These are phyloP conservation scores for Solanum hybrid DNA, from an alignment of 305 asterid species.

Conservation along the genomic window DNA sequence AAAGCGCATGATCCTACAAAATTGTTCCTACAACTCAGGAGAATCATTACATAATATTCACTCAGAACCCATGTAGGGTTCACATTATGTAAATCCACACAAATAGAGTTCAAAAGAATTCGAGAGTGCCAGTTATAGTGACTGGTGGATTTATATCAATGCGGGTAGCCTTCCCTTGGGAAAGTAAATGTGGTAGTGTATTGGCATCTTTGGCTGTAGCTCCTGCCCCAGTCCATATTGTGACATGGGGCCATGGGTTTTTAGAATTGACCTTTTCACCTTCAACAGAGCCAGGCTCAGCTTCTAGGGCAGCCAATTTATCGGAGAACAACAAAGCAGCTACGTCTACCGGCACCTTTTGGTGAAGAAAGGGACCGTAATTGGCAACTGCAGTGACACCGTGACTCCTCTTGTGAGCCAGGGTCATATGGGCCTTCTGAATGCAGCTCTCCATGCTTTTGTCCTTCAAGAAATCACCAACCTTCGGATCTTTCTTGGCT, in stretches of 20 bases:
- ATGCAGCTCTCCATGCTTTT: constrained; percentile 49
- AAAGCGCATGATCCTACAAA: constrained; percentile 5
- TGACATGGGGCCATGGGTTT: constrained; percentile 86
- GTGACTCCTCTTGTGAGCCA: constrained; percentile 91
- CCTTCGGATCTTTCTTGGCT: constrained; percentile 43
- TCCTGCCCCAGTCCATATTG: constrained; percentile 77
- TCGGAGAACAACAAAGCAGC: constrained; percentile 55
- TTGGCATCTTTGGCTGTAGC: constrained; percentile 69
- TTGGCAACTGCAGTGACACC: constrained; percentile 78
- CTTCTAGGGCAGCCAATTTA: constrained; percentile 77
- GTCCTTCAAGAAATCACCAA: constrained; percentile 39
- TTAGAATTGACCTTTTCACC: constrained; percentile 65
- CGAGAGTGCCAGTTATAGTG: constrained; percentile 51
- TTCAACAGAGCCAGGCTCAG: constrained; percentile 47
- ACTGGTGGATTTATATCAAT: constrained; percentile 70
- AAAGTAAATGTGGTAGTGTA: constrained; percentile 43
- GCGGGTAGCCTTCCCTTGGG: constrained; percentile 76
- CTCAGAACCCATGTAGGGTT: neutral
- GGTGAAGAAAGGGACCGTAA: constrained; percentile 52
- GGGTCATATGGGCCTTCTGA: constrained; percentile 68
- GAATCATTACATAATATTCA: neutral
- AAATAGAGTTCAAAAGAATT: constrained; percentile 37
- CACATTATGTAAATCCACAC: neutral
- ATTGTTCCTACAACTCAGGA: neutral
- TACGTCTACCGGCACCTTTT: constrained; percentile 49